These are phyloP conservation scores for Boletus coccyginus DNA, from an alignment of 768 basidiomycete genomes.

Conservation along the genomic window DNA sequence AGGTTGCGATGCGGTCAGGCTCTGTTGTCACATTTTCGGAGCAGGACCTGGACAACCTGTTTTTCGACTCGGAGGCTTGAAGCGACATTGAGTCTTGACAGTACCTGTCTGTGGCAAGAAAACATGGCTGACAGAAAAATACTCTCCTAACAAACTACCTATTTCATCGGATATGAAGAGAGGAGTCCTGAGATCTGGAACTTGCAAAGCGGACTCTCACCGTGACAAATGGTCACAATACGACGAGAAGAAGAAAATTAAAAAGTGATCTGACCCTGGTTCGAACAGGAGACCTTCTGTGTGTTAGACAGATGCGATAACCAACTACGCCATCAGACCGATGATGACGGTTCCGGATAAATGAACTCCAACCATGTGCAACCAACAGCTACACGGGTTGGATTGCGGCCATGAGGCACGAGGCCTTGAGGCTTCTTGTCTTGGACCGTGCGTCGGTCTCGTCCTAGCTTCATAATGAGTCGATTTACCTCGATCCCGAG, in stretches of 20 bases:
- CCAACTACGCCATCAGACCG: constrained; percentile 70
- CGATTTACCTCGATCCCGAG: constrained; percentile 20
- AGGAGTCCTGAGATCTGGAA: background rate
- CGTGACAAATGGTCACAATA: too few species aligned
- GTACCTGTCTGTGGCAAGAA: too few species aligned
- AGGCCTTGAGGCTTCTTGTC: constrained; percentile 9
- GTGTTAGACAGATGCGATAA: constrained; percentile 85
- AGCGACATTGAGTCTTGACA: too few species aligned
- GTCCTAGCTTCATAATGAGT: constrained; percentile 23
- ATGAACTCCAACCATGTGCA: background rate
- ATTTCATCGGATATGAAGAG: too few species aligned
- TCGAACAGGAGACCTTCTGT: constrained; percentile 76
- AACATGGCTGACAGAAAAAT: too few species aligned
- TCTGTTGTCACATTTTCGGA: too few species aligned
- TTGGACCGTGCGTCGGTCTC: background rate
- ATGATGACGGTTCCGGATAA: fast-evolving
- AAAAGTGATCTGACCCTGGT: constrained; percentile 47
- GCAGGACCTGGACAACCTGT: too few species aligned
- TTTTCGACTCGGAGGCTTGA: too few species aligned
- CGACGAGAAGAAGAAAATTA: too few species aligned
- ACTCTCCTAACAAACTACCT: too few species aligned
- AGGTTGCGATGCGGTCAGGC: too few species aligned
- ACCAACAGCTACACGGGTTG: background rate
- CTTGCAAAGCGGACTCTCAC: too few species aligned
- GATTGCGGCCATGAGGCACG: background rate